Base-by-base conservation (phyloP, 768 basidiomycete genomes). In the Naganishia friedmannii region DNA sequence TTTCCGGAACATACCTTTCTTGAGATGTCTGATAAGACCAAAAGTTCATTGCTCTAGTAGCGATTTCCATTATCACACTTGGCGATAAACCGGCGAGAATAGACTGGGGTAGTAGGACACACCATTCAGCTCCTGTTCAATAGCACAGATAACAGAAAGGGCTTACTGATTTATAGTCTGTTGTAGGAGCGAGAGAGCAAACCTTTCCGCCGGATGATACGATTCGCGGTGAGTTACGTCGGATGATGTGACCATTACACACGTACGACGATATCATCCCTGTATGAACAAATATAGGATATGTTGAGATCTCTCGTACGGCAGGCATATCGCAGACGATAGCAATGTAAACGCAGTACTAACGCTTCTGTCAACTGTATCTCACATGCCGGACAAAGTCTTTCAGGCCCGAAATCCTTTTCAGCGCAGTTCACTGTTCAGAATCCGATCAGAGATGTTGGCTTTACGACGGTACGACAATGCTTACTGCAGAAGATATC, bases 401-500 rank as follows among this genome's bases (percentile, higher is more conserved):
- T 58, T 31, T 58, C 65, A 23, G 65, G 45, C 0, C 48, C 51
- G 53, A 74, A 74, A 21, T 69, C 65, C 19, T 51, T 21, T 29
- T 74, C 72, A 1, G 73, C 73, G 23, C 73, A 74, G 13, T 13
- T 45, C n/a, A 67, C 73, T 73, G 46, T 26, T 2, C 21, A 21
- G 1, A n/a, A 45, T 28, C 28, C 12, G 1, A n/a, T n/a, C 23
- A 28, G 29, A 26, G 39, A 2, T 37, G 3, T 3, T 9, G 23
- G 23, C 7, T 23, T 21, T 13, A 15, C 0, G 29, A 3, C n/a
- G 28, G 23, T 13, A 13, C 7, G 9, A 54, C 3, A 0, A n/a
- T n/a, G 67, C 75, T 70, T 37, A 76, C 75, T 58, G 68, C 75
- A 76, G 66, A 76, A 76, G 56, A 75, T 69, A 45, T 77, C 76